A percentile compares a stretch with the other conserved stretches of the same genome.
These are phyloP conservation scores for Stemphylium vesicarium DNA, from an alignment of 2,329 filamentous ascomycete genomes.

Conservation along the genomic window DNA sequence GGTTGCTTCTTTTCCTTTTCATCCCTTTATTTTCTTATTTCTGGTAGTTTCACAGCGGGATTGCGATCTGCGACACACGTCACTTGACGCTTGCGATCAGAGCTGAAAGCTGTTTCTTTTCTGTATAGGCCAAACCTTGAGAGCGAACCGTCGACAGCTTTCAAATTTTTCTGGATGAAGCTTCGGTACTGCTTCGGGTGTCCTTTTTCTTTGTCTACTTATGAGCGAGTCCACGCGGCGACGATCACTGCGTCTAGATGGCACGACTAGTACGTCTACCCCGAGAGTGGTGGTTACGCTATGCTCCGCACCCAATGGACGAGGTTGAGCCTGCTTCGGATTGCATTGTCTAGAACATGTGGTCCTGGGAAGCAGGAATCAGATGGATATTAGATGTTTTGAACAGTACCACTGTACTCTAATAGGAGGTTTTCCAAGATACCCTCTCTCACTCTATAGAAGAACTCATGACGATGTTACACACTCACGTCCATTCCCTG, in stretches of 20 bases:
- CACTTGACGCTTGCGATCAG: background rate
- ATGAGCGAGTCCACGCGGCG: background rate
- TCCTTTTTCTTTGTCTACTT: background rate
- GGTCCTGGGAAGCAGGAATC: background rate
- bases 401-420: conserved; percentile 12
- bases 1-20: conserved; percentile 11
- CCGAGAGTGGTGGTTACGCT: background rate
- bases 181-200: background rate
- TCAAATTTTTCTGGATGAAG: background rate
- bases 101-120: background rate
- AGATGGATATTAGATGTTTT: conserved; percentile 1
- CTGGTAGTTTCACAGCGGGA: background rate
- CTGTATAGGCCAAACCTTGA: background rate
- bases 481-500: background rate
- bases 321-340: background rate
- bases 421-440: conserved; percentile 13
- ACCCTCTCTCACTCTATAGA: conserved; percentile 13
- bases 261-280: background rate
- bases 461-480: conserved; percentile 13
- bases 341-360: background rate
- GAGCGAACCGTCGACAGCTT: background rate
- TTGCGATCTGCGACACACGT: conserved; percentile 1
- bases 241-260: background rate
- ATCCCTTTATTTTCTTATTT: conserved; percentile 10
- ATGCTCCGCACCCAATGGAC: background rate